Base-by-base conservation (phyloP, 331 rosid species). In the Pyrus hybrid region DNA sequence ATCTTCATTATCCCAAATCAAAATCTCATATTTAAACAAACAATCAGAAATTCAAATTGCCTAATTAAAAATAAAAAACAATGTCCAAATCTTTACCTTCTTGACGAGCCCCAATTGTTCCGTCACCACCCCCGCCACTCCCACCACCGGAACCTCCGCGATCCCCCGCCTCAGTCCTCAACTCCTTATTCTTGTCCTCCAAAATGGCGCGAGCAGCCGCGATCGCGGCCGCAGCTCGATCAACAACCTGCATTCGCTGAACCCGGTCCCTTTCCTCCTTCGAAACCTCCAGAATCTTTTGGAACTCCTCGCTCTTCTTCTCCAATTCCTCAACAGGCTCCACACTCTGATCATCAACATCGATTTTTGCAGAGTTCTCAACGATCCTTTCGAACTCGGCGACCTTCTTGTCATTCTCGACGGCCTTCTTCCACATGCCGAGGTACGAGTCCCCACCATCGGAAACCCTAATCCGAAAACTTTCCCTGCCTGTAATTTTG, bases 171-270 rank as follows among this genome's bases (percentile, higher is more conserved):
- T 83, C 80, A 43, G 7, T 14, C 33, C 18, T 45, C 58, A 43
- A 22, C 26, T 8, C 57, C 63, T 26, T 75, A 64, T 65, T 72
- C 78, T 29, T 70, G 77, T 82, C 89, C 47, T 73, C 60, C 20
- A 86, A 66, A 77, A 89, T 75, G 2, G 89, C 78, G 70, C 86
- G 85, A 17, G 99, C 94, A 0, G 97, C 98, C 8, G 94, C 86
- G 18, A 95, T 88, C 17, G 99, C 99, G 6, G 98, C 98, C 3
- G 93, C 87, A 2, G 98, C 98, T 35, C 98, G 89, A 85, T 95
- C 97, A 70, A 95, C 79, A 29, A 94, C 91, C 86, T 94, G 97
- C 85, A 92, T 77, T 33, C 95, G 81, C 91, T 94, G 97, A 73
- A 84, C 18, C 70, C 85, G 83, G 45, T 94, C 97, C 73, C 99